These are phyloP conservation scores for Gossypium raimondii DNA, from an alignment of 345 rosid species.

Conservation along the genomic window DNA sequence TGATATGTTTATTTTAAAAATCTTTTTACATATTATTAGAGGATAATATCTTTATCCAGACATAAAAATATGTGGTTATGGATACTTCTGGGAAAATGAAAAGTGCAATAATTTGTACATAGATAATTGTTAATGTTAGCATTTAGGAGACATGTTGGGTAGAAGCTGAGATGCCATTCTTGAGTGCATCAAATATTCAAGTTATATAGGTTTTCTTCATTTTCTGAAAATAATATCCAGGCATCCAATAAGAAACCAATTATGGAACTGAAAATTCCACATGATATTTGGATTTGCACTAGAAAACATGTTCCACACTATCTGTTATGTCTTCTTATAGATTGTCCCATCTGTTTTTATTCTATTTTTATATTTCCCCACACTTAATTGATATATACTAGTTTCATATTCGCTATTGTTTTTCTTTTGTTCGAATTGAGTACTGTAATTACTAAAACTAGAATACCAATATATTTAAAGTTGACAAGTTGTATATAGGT, in stretches of 20 bases:
- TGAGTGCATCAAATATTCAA: neutral
- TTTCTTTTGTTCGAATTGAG: neutral
- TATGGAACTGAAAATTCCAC: neutral
- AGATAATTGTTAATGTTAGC: neutral
- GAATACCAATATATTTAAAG: neutral
- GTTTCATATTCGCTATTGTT: neutral
- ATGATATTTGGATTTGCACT: neutral
- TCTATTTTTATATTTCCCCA: neutral
- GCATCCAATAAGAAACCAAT: neutral
- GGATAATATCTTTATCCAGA: neutral
- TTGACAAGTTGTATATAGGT: too few relatives aligned
- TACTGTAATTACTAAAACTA: neutral
- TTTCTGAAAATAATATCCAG: neutral
- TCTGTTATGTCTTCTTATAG: neutral
- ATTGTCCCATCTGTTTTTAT: neutral
- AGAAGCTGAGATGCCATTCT: neutral
- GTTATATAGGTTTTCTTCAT: too few relatives aligned
- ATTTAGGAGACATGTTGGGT: neutral
- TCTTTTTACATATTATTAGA: too few relatives aligned
- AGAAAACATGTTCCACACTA: neutral
- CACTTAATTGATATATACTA: neutral
- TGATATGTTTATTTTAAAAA: too few relatives aligned
- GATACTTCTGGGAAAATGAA: neutral
- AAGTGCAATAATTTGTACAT: neutral
- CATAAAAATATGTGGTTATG: neutral